Evolutionary conservation across 805 yeast species (phyloP), one percentile per base, ranked within the genome.

Genomic region (Candida orba): DNA sequence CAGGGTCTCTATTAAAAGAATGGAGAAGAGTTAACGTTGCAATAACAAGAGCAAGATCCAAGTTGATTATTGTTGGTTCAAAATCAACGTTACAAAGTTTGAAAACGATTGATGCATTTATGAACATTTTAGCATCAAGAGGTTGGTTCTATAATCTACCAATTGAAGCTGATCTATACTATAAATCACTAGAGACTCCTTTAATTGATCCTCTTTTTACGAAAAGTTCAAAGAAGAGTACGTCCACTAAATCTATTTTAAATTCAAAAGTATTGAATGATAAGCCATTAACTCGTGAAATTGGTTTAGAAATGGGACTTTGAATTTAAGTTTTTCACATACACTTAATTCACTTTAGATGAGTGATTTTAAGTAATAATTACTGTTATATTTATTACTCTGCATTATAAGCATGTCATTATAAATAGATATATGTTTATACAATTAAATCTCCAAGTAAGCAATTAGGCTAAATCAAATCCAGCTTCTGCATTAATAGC

Each of bases 1-100:
- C 85, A 1, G 98, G 98, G 0, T 84, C 84, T 25, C 68, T 93
- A 36, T 65, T 93, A 36, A 78, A 75, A 48, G 98, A 93, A 54
- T 83, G 96, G 90, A 71, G 97, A 49, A 73, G 99, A 47, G 75
- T 93, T 38, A 93, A 93, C 62, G 99, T 93, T 31, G 95, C 97
- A 0, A 81, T 93, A 59, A 93, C 98, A 0, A 71, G 99, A 49
- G 91, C 99, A 0, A 80, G 78, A 58, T 74, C 84, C 18, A 93
- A 93, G 62, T 71, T 95, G 36, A 75, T 93, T 14, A 77, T 93
- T 15, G 66, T 93, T 32, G 99, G 99, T 0, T 86, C 96, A 2
- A 71, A 70, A 43, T 65, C 67, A 9, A 84, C 95, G 0, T 64
- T 88, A 50, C 61, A 66, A 25, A 67, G 65, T 23, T 72, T 73